Base-by-base conservation (phyloP, 2,329 filamentous ascomycete species). In the Penicillium decumbens region DNA sequence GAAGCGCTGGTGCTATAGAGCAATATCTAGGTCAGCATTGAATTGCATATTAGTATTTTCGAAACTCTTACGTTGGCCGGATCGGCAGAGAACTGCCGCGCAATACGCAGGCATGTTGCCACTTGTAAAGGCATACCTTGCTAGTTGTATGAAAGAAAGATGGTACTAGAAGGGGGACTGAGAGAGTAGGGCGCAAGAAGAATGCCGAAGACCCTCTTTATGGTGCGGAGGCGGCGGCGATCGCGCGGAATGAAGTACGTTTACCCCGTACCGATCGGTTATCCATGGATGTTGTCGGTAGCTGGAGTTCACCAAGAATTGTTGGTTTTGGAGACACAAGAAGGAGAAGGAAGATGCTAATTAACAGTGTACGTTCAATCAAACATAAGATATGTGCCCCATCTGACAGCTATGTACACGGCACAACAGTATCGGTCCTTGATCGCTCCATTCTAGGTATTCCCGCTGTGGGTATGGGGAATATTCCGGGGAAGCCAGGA, bases 1-100 rank as follows among this genome's bases (percentile, higher is more conserved):
- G 57, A 73, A 70, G 35, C 60, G 59, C 55, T 71, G 70, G 53
- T 72, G 66, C 70, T 72, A 44, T 43, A 43, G 7, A 42, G 35
- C 12, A 12, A 9, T 7, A 4, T 40, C 13, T 5, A 27, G 38
- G 23, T 40, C 9, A 40, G 38, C 23, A 27, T 27, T 20, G 3
- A 20, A 9, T 18, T 37, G 4, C 18, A 6, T 37, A 5, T 12
- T 15, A 4, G 7, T 37, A 6, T 10, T 3, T 10, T 32, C 9
- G 28, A 13, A 23, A 24, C 15, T 35, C 35, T 5, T 65, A 72
- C 70, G 63, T 69, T 70, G 47, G 53, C 56, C 10, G 67, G 68
- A 18, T 68, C 58, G 18, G 66, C 57, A 28, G 66, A 65, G 47
- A 69, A 66, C 51, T 70, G 69, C 53, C 67, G 65, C 56, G 67